Evolutionary conservation across 768 basidiomycete species (phyloP).

Genomic region (Pleurotus pulmonarius): DNA sequence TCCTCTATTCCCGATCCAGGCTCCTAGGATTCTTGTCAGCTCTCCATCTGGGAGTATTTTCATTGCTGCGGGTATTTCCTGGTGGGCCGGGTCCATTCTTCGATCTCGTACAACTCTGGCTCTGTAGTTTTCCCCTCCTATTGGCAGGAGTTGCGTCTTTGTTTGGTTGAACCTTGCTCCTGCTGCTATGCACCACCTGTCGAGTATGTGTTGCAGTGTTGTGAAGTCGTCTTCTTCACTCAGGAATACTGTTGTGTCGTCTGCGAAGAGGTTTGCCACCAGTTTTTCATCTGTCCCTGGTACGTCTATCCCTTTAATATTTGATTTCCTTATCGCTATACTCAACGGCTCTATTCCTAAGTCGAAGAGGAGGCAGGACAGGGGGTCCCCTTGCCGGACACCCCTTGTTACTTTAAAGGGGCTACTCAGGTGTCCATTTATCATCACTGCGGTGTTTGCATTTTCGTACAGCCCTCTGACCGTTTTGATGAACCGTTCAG

Average conservation of each 20-base stretch:
- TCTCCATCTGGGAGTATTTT: too few species aligned
- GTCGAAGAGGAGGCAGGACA: slow-evolving; percentile 36
- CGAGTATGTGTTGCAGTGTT: slow-evolving; percentile 8
- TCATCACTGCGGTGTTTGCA: slow-evolving; percentile 23
- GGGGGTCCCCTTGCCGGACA: slow-evolving; percentile 32
- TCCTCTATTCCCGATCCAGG: too few species aligned
- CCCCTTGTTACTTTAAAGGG: slow-evolving; percentile 24
- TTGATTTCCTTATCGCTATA: slow-evolving; percentile 21
- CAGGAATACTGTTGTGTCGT: slow-evolving; percentile 27
- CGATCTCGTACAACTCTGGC: too few species aligned
- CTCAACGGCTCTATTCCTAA: slow-evolving; percentile 38
- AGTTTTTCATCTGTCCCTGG: slow-evolving; percentile 15
- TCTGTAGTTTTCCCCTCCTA: too few species aligned
- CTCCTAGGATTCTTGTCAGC: too few species aligned
- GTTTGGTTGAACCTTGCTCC: too few species aligned
- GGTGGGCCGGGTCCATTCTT: too few species aligned
- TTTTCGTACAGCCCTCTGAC: slow-evolving; percentile 23
- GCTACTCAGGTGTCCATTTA: slow-evolving; percentile 26
- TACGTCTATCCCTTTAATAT: slow-evolving; percentile 22
- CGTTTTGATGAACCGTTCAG: slow-evolving; percentile 20
- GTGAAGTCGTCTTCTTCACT: not conserved
- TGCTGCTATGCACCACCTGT: slow-evolving; percentile 22
- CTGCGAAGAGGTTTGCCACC: slow-evolving; percentile 32
- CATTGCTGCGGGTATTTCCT: too few species aligned
- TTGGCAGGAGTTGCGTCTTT: too few species aligned